Evolutionary conservation across 495 filamentous ascomycete genomes (phyloP).

Genomic region (Cercophora samala): DNA sequence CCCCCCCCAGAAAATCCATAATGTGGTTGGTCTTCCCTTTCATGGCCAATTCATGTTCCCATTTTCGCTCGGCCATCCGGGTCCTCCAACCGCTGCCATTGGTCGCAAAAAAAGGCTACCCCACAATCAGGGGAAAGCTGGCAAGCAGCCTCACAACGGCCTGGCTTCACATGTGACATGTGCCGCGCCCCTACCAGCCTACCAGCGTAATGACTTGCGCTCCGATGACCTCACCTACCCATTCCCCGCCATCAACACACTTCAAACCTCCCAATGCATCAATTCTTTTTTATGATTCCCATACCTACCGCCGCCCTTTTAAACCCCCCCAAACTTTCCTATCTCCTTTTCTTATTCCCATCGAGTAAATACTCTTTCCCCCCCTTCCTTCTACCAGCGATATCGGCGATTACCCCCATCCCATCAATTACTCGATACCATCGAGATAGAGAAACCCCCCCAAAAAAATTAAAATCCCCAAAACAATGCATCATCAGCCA

Average conservation of each 20-base stretch:
- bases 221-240: neutral
- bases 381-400: neutral
- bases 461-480: too few species aligned
- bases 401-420: neutral
- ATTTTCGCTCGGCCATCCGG: neutral
- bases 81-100: neutral
- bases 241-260: constrained; percentile 8
- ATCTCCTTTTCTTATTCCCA: neutral
- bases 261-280: neutral
- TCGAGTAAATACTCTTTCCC: neutral
- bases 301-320: neutral
- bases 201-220: neutral
- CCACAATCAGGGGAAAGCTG: neutral
- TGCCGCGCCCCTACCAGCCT: neutral
- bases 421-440: neutral
- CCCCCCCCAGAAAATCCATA: neutral
- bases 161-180: constrained; percentile 17
- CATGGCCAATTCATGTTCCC: neutral
- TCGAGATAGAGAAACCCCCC: neutral
- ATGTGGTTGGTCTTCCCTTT: neutral
- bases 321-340: neutral
- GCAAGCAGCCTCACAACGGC: neutral
- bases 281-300: neutral
- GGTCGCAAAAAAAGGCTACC: neutral
- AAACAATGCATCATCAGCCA: neutral